Conservation (phyloP, 169 alveolate genomes). For the Cryptosporidium bovis region DNA sequence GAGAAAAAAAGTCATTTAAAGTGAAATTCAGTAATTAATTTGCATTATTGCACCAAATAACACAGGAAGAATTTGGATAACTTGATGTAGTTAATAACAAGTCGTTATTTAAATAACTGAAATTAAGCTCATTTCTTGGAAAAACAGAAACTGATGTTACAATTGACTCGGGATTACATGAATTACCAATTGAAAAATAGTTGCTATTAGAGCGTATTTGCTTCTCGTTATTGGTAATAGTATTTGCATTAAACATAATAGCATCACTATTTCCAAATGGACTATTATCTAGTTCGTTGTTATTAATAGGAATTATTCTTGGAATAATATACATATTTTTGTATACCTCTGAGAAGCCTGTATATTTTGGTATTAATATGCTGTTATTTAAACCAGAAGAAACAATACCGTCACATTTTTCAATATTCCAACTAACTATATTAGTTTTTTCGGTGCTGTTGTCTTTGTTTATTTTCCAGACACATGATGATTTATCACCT, state of each 20-base stretch:
- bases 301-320: background rate
- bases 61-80: constrained; percentile 30
- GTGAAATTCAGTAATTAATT: background rate
- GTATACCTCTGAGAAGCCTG: constrained; percentile 38
- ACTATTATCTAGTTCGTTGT: no score
- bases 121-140: background rate
- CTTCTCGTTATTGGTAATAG: no score
- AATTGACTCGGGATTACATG: constrained; percentile 1
- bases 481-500: constrained; percentile 18
- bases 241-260: background rate
- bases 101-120: no score
- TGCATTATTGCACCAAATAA: constrained; percentile 12
- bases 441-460: background rate
- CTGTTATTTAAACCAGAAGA: background rate
- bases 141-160: constrained; percentile 31
- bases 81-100: constrained; percentile 55
- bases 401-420: background rate
- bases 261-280: constrained; percentile 12
- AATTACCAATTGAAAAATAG: background rate
- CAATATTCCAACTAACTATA: background rate
- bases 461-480: constrained; percentile 25
- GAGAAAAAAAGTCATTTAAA: background rate
- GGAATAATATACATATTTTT: constrained; percentile 38
- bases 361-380: constrained; percentile 4
- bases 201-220: background rate